Conservation (phyloP, 2,329 filamentous ascomycete genomes). For the Sporothrix mexicana region DNA sequence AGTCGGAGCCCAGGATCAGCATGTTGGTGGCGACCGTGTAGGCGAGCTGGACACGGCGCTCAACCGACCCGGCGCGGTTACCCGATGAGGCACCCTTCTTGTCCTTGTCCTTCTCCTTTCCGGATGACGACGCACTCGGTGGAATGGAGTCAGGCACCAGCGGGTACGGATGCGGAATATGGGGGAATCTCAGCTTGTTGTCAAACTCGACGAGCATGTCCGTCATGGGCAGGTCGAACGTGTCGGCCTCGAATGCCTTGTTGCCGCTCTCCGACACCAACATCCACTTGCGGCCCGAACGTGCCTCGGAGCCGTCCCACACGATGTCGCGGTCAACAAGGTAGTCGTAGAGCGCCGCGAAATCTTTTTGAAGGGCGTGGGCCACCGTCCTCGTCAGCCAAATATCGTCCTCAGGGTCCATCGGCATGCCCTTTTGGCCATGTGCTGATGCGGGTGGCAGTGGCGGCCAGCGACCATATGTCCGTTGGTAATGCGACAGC, state of each 20-base stretch:
- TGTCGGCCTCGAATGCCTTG: slow-evolving; percentile 56
- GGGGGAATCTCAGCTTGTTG: slow-evolving; percentile 65
- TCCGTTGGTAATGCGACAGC: slow-evolving; percentile 59
- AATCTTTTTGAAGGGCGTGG: slow-evolving; percentile 66
- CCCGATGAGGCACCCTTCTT: slow-evolving; percentile 39
- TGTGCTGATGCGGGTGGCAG: slow-evolving; percentile 36
- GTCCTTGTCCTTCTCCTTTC: slow-evolving; percentile 37
- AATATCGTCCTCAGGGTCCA: slow-evolving; percentile 50
- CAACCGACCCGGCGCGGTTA: slow-evolving; percentile 44
- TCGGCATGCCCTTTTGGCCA: slow-evolving; percentile 36
- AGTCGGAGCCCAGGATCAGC: slow-evolving; percentile 59
- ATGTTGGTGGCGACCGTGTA: slow-evolving; percentile 67
- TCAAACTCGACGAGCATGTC: slow-evolving; percentile 71
- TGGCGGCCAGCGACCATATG: slow-evolving; percentile 66
- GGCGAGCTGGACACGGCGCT: slow-evolving; percentile 60
- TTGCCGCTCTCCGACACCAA: slow-evolving; percentile 59
- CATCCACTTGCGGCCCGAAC: slow-evolving; percentile 68
- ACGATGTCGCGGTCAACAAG: slow-evolving; percentile 69
- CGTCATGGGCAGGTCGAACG: slow-evolving; percentile 64
- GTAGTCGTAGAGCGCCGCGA: slow-evolving; percentile 72
- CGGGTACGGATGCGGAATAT: slow-evolving; percentile 71
- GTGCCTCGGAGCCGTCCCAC: slow-evolving; percentile 68
- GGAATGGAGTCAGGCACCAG: slow-evolving; percentile 62
- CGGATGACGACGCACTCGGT: slow-evolving; percentile 36
- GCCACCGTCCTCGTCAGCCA: slow-evolving; percentile 68